A percentile compares a stretch with the other conserved stretches of the same genome.
These are phyloP conservation scores for Daldinia childiae DNA, from an alignment of 495 filamentous ascomycete species.

Conservation along the genomic window DNA sequence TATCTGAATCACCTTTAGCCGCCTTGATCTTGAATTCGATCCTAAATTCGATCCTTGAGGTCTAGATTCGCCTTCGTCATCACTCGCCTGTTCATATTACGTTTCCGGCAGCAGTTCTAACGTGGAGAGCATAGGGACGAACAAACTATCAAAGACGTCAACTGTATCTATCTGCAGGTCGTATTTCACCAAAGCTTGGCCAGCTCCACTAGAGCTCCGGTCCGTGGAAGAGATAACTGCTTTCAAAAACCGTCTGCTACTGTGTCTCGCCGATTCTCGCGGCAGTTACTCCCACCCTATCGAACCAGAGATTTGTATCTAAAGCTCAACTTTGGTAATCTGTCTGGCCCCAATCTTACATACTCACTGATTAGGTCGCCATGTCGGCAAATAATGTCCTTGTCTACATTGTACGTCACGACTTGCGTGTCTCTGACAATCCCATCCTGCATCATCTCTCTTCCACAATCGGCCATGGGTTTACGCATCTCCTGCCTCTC, in stretches of 20 bases:
- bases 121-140: conserved; percentile 12
- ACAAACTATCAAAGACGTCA: conserved; percentile 34
- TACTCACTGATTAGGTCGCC: conserved; percentile 11
- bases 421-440: conserved; percentile 74
- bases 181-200: conserved; percentile 31
- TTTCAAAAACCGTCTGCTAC: conserved; percentile 5
- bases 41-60: not conserved
- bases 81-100: conserved; percentile 9
- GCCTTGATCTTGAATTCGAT: conserved; percentile 20
- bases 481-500: conserved; percentile 73
- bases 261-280: not conserved
- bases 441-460: conserved; percentile 67
- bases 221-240: not conserved
- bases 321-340: not conserved
- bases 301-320: conserved; percentile 1
- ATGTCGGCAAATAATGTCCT: conserved; percentile 57
- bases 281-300: conserved; percentile 2
- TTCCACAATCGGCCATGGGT: conserved; percentile 56
- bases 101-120: conserved; percentile 26
- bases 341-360: not conserved
- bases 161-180: conserved; percentile 2
- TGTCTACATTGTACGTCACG: conserved; percentile 71
- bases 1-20: conserved; percentile 29
- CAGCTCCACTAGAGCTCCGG: conserved; percentile 24
- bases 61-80: conserved; percentile 8